phyloP scores from a whole-genome alignment of 306 rosid species.

The Prunus armeniaca region DNA sequence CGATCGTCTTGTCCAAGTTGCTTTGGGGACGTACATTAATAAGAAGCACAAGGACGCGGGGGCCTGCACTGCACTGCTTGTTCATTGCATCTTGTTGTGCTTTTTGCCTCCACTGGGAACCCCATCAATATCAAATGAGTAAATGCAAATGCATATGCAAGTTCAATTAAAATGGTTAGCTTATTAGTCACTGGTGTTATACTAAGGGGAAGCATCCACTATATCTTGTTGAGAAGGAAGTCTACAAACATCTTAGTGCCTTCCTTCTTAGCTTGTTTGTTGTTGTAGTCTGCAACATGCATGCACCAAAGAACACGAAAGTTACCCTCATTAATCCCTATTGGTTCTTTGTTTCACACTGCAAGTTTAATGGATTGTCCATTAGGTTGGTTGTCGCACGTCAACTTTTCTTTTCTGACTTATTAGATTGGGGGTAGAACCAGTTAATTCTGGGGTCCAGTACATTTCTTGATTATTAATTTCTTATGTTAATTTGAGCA shows the following conservation, averaged over 20 bases:
- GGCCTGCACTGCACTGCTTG: not conserved
- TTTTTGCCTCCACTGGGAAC: conserved; percentile 1
- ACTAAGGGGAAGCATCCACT: conserved; percentile 65
- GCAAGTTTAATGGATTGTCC: not conserved
- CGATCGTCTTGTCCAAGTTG: not conserved
- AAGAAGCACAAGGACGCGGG: not conserved
- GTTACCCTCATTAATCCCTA: not conserved
- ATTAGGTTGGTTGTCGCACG: not conserved
- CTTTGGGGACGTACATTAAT: not conserved
- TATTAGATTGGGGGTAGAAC: not conserved
- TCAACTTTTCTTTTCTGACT: not conserved
- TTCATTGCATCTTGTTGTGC: not conserved
- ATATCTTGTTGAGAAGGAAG: conserved; percentile 24
- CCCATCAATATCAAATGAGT: not conserved
- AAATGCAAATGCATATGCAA: not conserved
- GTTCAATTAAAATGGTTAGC: not conserved
- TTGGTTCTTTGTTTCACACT: not conserved
- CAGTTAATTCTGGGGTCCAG: not conserved
- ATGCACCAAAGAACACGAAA: not conserved
- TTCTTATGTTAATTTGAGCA: too few species aligned
- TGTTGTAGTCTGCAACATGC: not conserved
- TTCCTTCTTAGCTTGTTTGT: conserved; percentile 15
- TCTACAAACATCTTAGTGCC: conserved; percentile 26
- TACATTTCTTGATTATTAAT: not conserved
- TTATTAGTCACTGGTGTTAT: conserved; percentile 24